Evolutionary conservation across 441 rosid genomes (phyloP).

Genomic region (Bruguiera hainesii): DNA sequence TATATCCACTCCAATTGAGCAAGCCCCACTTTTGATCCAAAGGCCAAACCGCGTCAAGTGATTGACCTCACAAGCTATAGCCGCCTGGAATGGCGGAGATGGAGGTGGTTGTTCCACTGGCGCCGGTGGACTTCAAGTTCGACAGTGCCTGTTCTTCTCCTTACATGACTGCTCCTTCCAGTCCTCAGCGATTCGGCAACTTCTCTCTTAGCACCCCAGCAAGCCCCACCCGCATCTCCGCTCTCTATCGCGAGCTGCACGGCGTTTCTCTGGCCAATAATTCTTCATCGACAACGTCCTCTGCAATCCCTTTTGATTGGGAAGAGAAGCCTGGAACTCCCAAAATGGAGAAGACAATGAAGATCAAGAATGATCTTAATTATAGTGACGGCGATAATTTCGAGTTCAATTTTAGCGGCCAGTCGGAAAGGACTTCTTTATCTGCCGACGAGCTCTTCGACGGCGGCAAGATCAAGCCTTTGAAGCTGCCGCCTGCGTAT

Average conservation of each 20-base stretch:
- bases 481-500: conserved; percentile 36
- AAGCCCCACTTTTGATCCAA: neutral
- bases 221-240: conserved; percentile 31
- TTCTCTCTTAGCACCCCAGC: conserved; percentile 42
- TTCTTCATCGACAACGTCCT: conserved; percentile 11
- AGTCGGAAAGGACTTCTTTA: conserved; percentile 35
- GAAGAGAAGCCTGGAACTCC: conserved; percentile 46
- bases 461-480: conserved; percentile 62
- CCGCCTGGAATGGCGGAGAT: conserved; percentile 31
- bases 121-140: conserved; percentile 52
- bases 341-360: conserved; percentile 17
- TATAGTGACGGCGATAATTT: conserved; percentile 19
- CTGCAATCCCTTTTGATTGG: conserved; percentile 42
- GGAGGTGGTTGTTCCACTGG: conserved; percentile 42
- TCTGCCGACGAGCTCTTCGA: conserved; percentile 74
- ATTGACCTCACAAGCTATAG: neutral
- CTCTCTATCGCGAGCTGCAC: conserved; percentile 13
- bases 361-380: neutral
- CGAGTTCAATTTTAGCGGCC: conserved; percentile 70
- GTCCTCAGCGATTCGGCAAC: conserved; percentile 68
- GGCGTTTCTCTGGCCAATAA: conserved; percentile 21
- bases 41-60: neutral
- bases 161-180: conserved; percentile 91
- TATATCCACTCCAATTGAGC: conserved; percentile 2
- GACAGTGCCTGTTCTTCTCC: conserved; percentile 83